Conservation (phyloP, 2,329 filamentous ascomycete genomes). For the Lojkania enalia region DNA sequence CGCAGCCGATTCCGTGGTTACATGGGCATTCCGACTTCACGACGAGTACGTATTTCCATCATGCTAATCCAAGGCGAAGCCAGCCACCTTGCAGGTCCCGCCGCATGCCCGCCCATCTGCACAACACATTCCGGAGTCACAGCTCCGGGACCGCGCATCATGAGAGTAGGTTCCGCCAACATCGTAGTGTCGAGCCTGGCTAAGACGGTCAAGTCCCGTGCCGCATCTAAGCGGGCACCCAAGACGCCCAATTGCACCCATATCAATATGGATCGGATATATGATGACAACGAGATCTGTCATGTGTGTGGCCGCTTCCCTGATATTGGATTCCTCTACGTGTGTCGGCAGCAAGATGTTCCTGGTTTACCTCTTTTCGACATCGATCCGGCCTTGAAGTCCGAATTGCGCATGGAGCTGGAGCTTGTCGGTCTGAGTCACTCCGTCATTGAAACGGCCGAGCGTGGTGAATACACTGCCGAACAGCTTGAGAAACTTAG, state of each 20-base stretch:
- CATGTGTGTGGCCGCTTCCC: conserved; percentile 60
- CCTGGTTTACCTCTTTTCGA: background rate
- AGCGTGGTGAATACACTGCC: conserved; percentile 38
- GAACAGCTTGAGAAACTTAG: conserved; percentile 38
- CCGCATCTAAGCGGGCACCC: conserved; percentile 14
- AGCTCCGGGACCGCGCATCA: no score
- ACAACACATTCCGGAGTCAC: no score
- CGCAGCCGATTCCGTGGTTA: no score
- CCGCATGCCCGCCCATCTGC: background rate
- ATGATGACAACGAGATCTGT: conserved; percentile 58
- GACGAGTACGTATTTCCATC: no score
- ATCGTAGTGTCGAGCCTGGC: conserved; percentile 8
- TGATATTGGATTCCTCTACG: conserved; percentile 71
- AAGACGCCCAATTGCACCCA: conserved; percentile 62
- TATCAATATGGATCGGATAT: conserved; percentile 68
- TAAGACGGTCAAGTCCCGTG: conserved; percentile 24
- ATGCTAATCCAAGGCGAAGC: background rate
- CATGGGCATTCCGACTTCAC: background rate
- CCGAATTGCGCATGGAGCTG: conserved; percentile 30
- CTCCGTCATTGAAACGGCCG: conserved; percentile 39
- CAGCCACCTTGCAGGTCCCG: no score
- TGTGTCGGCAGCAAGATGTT: conserved; percentile 65
- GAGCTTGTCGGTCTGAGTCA: conserved; percentile 34
- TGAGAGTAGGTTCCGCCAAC: conserved; percentile 20
- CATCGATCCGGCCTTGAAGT: conserved; percentile 15